phyloP scores from a whole-genome alignment of 2,329 filamentous ascomycete species.

The Aureobasidium leucospermi region DNA sequence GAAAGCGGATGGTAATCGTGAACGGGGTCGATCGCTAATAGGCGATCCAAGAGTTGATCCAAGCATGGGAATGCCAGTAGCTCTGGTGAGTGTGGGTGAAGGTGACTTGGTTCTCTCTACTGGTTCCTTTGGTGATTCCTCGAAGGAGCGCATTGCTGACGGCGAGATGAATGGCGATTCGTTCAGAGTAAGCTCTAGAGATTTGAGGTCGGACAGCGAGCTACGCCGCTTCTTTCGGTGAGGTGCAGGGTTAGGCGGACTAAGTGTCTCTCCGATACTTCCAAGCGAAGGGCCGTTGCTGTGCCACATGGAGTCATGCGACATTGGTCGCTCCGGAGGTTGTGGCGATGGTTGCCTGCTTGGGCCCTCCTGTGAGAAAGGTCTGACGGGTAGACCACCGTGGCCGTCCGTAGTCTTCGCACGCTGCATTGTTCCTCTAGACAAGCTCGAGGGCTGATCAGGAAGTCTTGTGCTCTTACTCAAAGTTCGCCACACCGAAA shows the following conservation, averaged over 20 bases:
- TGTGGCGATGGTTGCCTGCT: slow-evolving; percentile 13
- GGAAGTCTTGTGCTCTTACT: slow-evolving; percentile 66
- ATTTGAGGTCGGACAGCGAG: slow-evolving; percentile 79
- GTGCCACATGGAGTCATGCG: slow-evolving; percentile 13
- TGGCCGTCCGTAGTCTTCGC: slow-evolving; percentile 74
- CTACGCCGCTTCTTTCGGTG: slow-evolving; percentile 77
- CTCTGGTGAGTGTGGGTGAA: slow-evolving; percentile 8
- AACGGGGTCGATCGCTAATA: slow-evolving; percentile 23
- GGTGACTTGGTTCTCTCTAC: background rate
- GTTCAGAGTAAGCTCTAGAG: slow-evolving; percentile 45
- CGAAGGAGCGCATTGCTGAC: slow-evolving; percentile 5
- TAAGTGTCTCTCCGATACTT: slow-evolving; percentile 9
- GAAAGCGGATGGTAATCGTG: slow-evolving; percentile 30
- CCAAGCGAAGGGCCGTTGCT: background rate
- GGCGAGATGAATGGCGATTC: slow-evolving; percentile 14
- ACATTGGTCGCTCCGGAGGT: slow-evolving; percentile 10
- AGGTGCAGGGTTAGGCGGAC: background rate
- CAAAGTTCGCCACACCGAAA: slow-evolving; percentile 79
- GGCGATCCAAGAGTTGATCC: slow-evolving; percentile 32
- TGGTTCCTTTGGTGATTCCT: background rate
- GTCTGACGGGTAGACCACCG: slow-evolving; percentile 40
- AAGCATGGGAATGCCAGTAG: background rate
- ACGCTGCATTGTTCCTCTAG: slow-evolving; percentile 59
- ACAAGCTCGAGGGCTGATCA: slow-evolving; percentile 57
- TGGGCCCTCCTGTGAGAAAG: slow-evolving; percentile 49